Percentiles rank a stretch among this genome's conserved stretches.
Evolutionary conservation across 805 yeast species (phyloP).

Genomic region (Lachancea nothofagi): DNA sequence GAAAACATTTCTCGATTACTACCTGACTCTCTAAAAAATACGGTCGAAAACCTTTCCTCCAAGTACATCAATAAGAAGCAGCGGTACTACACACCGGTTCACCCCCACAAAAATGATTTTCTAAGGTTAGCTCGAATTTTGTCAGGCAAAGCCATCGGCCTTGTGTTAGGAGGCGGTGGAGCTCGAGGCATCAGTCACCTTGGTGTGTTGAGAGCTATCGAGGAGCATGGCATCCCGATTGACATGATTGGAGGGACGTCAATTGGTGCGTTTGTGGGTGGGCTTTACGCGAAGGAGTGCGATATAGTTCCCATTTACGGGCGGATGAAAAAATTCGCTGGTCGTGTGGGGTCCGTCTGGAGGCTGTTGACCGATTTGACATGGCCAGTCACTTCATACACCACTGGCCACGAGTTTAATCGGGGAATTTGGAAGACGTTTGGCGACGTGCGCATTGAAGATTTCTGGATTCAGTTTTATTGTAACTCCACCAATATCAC

Average conservation of each 20-base stretch:
- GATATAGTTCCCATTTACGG: constrained; percentile 90
- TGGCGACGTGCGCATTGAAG: constrained; percentile 90
- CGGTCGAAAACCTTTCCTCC: constrained; percentile 35
- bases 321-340: constrained; percentile 78
- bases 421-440: constrained; percentile 96
- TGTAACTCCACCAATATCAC: constrained; percentile 94
- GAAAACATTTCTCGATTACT: constrained; percentile 28
- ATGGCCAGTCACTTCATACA: constrained; percentile 88
- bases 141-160: constrained; percentile 89
- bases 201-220: constrained; percentile 86
- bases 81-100: constrained; percentile 28
- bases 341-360: constrained; percentile 81
- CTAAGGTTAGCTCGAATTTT: constrained; percentile 81
- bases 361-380: constrained; percentile 78
- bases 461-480: constrained; percentile 86
- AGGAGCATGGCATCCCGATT: constrained; percentile 87
- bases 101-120: constrained; percentile 77
- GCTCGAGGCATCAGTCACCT: constrained; percentile 91
- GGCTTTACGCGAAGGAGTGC: constrained; percentile 86
- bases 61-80: constrained; percentile 26
- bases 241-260: constrained; percentile 96
- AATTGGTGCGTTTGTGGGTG: constrained; percentile 94
- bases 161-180: constrained; percentile 97
- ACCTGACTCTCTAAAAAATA: constrained; percentile 33
- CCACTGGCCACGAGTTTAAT: constrained; percentile 96